Conservation (phyloP, 2,329 filamentous ascomycete genomes). For the Colletotrichum lindemuthianum region DNA sequence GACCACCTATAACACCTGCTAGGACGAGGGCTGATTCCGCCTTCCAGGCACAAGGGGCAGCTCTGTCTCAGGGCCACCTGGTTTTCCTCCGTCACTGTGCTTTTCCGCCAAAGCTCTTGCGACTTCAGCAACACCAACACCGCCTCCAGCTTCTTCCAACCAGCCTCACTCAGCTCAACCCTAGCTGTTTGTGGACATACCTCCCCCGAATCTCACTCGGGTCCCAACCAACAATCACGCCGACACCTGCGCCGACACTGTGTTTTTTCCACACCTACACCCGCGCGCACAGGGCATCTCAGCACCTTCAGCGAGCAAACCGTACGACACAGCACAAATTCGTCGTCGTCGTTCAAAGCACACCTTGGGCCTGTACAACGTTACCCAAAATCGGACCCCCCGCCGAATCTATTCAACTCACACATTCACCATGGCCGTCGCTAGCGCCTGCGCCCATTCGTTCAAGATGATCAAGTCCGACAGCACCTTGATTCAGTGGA, state of each 20-base stretch:
- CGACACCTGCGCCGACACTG: background rate
- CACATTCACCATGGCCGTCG: conserved; percentile 59
- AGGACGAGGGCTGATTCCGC: conserved; percentile 11
- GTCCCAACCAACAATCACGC: background rate
- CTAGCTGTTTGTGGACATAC: background rate
- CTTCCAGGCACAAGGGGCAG: background rate
- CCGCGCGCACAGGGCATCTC: conserved; percentile 15
- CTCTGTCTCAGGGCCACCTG: background rate
- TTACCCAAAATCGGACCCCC: background rate
- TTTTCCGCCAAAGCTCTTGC: background rate
- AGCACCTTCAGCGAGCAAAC: conserved; percentile 2
- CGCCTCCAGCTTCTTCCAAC: background rate
- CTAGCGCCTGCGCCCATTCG: conserved; percentile 67
- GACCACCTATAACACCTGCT: conserved; percentile 4
- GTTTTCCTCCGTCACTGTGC: background rate
- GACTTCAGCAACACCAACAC: background rate
- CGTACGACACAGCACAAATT: too few species aligned
- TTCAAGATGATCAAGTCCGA: conserved; percentile 76
- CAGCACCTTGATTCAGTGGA: conserved; percentile 72
- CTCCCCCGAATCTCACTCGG: background rate
- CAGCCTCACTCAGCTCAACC: background rate
- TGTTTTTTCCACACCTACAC: background rate
- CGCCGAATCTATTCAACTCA: background rate
- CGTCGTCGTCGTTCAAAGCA: too few species aligned
- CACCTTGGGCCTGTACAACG: conserved; percentile 1